A percentile compares a stretch with the other conserved stretches of the same genome.
Evolutionary conservation across 352 stramenopile genomes (phyloP).

Genomic region (Globisporangium camurandrum): DNA sequence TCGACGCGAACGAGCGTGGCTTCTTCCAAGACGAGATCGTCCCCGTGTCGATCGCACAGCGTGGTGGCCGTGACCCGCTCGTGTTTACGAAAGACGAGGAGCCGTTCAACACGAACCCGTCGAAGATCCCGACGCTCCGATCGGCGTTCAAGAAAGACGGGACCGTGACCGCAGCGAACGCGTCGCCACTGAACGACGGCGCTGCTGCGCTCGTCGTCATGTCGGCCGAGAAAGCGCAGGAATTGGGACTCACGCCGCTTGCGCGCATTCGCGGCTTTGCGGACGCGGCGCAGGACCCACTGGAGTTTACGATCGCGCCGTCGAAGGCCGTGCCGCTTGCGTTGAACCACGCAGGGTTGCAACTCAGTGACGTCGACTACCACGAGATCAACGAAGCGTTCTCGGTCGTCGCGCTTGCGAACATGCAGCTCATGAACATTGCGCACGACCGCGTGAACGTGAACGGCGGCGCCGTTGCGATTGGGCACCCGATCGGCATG

Average conservation of each 20-base stretch:
- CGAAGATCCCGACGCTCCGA: constrained; percentile 88
- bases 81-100: constrained; percentile 91
- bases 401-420: constrained; percentile 94
- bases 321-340: constrained; percentile 92
- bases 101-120: constrained; percentile 82
- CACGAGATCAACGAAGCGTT: constrained; percentile 99
- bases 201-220: constrained; percentile 95
- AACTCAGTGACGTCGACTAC: constrained; percentile 93
- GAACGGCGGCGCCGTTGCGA: constrained; percentile 90
- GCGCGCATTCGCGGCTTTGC: constrained; percentile 77
- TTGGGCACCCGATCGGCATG: constrained; percentile 81
- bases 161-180: constrained; percentile 96
- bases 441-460: constrained; percentile 93
- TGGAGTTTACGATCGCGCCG: constrained; percentile 96
- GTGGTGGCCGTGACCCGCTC: constrained; percentile 41
- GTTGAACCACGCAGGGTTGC: constrained; percentile 87
- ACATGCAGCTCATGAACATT: constrained; percentile 93
- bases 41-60: constrained; percentile 78
- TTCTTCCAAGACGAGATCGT: constrained; percentile 90
- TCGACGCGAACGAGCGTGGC: constrained; percentile 68
- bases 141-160: constrained; percentile 95
- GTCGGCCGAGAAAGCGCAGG: constrained; percentile 83
- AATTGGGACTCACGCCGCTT: constrained; percentile 68
- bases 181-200: constrained; percentile 96
- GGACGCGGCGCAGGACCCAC: constrained; percentile 83